Evolutionary conservation across 2,329 filamentous ascomycete genomes (phyloP).

Genomic region (Endoconidiophora polonica): DNA sequence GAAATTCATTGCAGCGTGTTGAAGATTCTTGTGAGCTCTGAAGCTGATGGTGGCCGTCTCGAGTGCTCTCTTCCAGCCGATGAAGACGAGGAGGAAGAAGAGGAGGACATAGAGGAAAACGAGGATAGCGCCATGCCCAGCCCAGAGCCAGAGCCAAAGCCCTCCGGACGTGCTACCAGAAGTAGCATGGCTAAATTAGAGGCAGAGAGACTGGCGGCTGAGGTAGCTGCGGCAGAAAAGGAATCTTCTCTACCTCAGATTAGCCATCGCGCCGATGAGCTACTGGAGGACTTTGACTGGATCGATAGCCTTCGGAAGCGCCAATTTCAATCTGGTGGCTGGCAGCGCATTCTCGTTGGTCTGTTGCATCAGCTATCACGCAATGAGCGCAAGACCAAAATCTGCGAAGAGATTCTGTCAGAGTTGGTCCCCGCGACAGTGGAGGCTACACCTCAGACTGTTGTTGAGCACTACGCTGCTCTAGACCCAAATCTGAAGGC

Average conservation of each 20-base stretch:
- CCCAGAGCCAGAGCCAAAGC: conserved; percentile 56
- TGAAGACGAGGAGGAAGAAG: conserved; percentile 51
- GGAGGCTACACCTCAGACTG: conserved; percentile 60
- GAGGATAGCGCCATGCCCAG: conserved; percentile 35
- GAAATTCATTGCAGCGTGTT: conserved; percentile 86
- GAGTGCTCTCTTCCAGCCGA: conserved; percentile 64
- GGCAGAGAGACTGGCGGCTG: conserved; percentile 48
- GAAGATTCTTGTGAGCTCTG: conserved; percentile 65
- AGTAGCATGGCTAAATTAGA: conserved; percentile 74
- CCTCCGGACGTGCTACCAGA: conserved; percentile 55
- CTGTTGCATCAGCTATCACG: conserved; percentile 72
- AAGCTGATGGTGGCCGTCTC: conserved; percentile 60
- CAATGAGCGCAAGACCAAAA: conserved; percentile 48
- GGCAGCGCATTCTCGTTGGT: conserved; percentile 80
- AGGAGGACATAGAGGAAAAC: conserved; percentile 40
- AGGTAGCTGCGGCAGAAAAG: conserved; percentile 37
- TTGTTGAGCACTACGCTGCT: conserved; percentile 51
- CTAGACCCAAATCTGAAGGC: conserved; percentile 75
- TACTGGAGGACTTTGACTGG: conserved; percentile 64
- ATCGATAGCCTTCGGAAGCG: conserved; percentile 67
- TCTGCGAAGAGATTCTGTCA: conserved; percentile 63
- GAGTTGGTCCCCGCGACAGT: conserved; percentile 64
- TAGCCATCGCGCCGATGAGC: conserved; percentile 56
- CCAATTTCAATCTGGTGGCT: conserved; percentile 75
- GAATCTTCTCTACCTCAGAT: conserved; percentile 30